Percentiles rank a stretch among this genome's conserved stretches.
Conservation (phyloP, 441 rosid species). For the Corymbia citriodora region DNA sequence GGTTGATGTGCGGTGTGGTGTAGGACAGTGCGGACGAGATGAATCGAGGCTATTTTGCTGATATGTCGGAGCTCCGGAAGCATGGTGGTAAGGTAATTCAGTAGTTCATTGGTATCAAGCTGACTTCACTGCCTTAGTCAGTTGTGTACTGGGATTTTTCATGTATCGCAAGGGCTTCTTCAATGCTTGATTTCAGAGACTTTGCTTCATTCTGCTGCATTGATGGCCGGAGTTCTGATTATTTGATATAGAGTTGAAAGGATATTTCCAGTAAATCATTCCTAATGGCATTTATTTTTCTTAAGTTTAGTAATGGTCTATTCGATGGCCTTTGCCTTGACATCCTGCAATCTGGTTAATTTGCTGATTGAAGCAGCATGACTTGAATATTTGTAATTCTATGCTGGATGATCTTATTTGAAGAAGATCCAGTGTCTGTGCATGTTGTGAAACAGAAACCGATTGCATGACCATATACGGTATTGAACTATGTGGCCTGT, state of each 20-base stretch:
- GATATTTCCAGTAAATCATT: neutral
- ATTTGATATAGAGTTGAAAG: neutral
- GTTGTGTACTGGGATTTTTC: neutral
- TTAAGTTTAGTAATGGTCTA: neutral
- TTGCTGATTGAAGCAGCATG: neutral
- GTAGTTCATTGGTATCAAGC: neutral
- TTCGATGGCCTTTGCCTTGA: neutral
- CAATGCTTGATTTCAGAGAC: neutral
- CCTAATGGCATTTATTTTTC: neutral
- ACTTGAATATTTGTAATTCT: neutral
- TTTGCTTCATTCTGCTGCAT: neutral
- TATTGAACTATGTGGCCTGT: neutral
- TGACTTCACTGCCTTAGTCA: neutral
- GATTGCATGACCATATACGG: neutral
- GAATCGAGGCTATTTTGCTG: conserved; percentile 82
- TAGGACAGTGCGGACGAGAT: conserved; percentile 96
- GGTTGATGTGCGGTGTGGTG: conserved; percentile 14
- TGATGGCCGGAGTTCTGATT: neutral
- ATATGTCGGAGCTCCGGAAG: conserved; percentile 51
- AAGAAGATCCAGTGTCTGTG: neutral
- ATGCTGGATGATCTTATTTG: neutral
- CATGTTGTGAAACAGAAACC: neutral
- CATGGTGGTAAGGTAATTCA: conserved; percentile 92
- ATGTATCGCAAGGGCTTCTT: neutral
- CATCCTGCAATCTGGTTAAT: neutral